phyloP scores from a whole-genome alignment of 495 filamentous ascomycete genomes.

The Aspergillus sclerotioniger region DNA sequence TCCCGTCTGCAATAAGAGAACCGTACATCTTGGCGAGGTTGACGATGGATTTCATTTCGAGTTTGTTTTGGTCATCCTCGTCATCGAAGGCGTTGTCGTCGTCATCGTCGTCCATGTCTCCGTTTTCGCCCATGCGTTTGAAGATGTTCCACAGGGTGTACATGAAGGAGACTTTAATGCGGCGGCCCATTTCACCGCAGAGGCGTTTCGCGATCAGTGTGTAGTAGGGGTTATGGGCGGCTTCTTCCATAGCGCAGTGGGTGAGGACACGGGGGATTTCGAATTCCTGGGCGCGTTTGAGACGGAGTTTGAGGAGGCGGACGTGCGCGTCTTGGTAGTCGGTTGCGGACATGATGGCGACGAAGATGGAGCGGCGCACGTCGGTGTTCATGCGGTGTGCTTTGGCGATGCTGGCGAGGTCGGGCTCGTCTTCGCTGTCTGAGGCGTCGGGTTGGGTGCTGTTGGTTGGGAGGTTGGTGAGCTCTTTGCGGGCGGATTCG shows the following conservation, averaged over 20 bases:
- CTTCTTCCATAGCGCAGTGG: conserved; percentile 81
- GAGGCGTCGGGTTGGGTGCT: conserved; percentile 18
- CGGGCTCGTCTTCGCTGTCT: conserved; percentile 56
- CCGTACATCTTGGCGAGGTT: conserved; percentile 89
- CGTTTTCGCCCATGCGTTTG: conserved; percentile 74
- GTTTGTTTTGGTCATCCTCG: conserved; percentile 44
- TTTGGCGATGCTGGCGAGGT: conserved; percentile 71
- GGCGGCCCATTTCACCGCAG: conserved; percentile 61
- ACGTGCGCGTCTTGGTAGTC: conserved; percentile 82
- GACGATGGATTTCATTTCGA: conserved; percentile 66
- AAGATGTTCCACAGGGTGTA: conserved; percentile 86
- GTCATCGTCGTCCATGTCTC: conserved; percentile 54
- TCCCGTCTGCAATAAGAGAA: conserved; percentile 64
- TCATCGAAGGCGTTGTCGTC: conserved; percentile 49
- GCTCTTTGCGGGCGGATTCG: conserved; percentile 37
- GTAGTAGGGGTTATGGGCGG: conserved; percentile 90
- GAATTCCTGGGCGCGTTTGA: conserved; percentile 80
- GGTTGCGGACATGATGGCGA: conserved; percentile 80
- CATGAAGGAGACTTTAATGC: conserved; percentile 78
- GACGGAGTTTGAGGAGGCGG: conserved; percentile 73
- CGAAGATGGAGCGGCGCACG: conserved; percentile 86
- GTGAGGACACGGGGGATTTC: conserved; percentile 88
- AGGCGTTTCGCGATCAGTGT: conserved; percentile 75
- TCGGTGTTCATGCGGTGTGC: conserved; percentile 94
- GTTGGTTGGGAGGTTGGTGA: conserved; percentile 22